Percentiles rank a stretch among this genome's conserved stretches.
Conservation (phyloP, 140 eudicot species). For the Ambrosia hybrid region DNA sequence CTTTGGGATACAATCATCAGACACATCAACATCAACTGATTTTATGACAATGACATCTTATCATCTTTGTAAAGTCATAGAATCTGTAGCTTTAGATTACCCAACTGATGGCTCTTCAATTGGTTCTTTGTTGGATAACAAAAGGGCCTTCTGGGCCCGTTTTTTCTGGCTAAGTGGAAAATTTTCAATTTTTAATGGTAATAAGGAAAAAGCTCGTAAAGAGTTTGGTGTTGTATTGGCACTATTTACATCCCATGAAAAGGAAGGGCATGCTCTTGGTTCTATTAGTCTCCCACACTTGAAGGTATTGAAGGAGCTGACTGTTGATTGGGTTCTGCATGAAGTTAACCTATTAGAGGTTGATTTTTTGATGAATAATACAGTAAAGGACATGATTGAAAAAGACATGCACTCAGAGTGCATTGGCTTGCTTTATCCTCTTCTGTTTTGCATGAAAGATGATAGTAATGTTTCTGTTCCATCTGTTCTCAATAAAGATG, state of each 20-base stretch:
- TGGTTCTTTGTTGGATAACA: slow-evolving; percentile 47
- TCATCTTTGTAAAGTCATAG: slow-evolving; percentile 86
- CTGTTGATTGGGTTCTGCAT: slow-evolving; percentile 58
- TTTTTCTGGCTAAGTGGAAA: slow-evolving; percentile 86
- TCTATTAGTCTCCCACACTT: slow-evolving; percentile 70
- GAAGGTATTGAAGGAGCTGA: slow-evolving; percentile 54
- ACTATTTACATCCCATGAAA: slow-evolving; percentile 47
- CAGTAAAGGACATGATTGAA: slow-evolving; percentile 57
- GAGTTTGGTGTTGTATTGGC: slow-evolving; percentile 68
- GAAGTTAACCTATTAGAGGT: slow-evolving; percentile 72
- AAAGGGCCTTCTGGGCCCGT: slow-evolving; percentile 79
- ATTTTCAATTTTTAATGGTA: slow-evolving; percentile 53
- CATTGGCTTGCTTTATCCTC: slow-evolving; percentile 71
- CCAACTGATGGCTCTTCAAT: slow-evolving; percentile 41
- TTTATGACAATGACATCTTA: slow-evolving; percentile 62
- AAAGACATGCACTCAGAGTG: slow-evolving; percentile 65
- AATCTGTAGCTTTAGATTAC: slow-evolving; percentile 64
- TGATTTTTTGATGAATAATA: slow-evolving; percentile 63
- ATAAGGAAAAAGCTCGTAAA: slow-evolving; percentile 69
- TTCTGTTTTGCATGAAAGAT: slow-evolving; percentile 58
- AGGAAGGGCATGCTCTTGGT: slow-evolving; percentile 33
- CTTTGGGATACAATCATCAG: slow-evolving; percentile 53
- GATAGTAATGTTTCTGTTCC: slow-evolving; percentile 40
- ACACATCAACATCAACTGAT: slow-evolving; percentile 38
- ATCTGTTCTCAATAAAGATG: slow-evolving; percentile 38